Base-by-base conservation (phyloP, 768 basidiomycete species). In the Tulasnella sp. region DNA sequence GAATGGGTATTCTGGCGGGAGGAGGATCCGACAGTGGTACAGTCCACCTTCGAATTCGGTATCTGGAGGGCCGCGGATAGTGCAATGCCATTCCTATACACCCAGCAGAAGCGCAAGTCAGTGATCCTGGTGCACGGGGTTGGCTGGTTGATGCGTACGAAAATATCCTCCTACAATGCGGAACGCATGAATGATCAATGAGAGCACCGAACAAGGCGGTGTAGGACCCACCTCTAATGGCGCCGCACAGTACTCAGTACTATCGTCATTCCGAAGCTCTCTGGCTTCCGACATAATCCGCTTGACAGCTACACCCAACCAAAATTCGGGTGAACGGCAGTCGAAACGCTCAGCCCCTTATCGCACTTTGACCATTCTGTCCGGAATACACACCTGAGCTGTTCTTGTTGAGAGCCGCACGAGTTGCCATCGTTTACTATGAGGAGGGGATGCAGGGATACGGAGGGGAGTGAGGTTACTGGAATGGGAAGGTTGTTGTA, bases 1-100 rank as follows among this genome's bases (percentile, higher is more conserved):
- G 72, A 98, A 96, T 31, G 94, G 94, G 68, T 98, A 97, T 73
- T 91, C 88, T 52, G 91, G 83, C 11, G 93, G 92, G 6, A 96
- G 73, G 25, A 88, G 70, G 65, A 94, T 84, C 57, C 92, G 82
- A 68, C 96, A 84, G 71, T 97, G 94, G 71, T 98, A 98, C n/a
- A 96, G 71, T 42, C 93, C 94, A 52, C 88, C 90, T 68, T 90
- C 87, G 61, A 85, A 98, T 67, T 97, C 92, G 35, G 90, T 92
- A 14, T 82, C 88, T 12, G 77, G 66, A 1, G 92, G 80, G 2
- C 93, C 94, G 60, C 90, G 82, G 53, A 98, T 75, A n/a, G 94
- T 97, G 67, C 91, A 96, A 67, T 97, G 93, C 94, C 94, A 98
- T 75, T 93, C 80, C 74, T 83, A 70, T 9, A 63, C 62, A 57